Base-by-base conservation (phyloP, 164 flowering plant species). In the Aristolochia californica region DNA sequence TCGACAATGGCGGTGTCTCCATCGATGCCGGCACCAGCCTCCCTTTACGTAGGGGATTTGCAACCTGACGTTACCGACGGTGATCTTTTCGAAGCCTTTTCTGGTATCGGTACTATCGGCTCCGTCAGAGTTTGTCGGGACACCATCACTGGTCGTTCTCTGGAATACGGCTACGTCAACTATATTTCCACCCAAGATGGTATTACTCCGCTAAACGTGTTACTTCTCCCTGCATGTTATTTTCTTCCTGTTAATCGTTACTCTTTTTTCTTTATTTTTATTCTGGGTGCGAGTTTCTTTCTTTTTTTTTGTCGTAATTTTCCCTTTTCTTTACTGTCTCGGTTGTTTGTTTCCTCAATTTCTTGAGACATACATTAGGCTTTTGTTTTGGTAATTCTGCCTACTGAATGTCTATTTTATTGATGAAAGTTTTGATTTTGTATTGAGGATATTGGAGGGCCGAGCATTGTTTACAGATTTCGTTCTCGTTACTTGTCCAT, bases 21-120 rank as follows among this genome's bases (percentile, higher is more conserved):
- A 52, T 28, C 73, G 55, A 65, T 59, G 12, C 67, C 69, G n/a
- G 65, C 72, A 5, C 74, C 83, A 34, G 78, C 75, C 23, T 78
- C 93, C 24, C 77, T 91, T 0, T 88, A 88, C 78, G 87, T 88
- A 27, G 98, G 98, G 0, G 98, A 91, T 72, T 75, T 91, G 45
- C 84, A 80, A 38, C 81, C 76, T 1, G 83, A 81, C 47, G 71
- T 84, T n/a, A 71, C 75, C 1, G 95, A 91, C 13, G 74, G 66
- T 1, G 56, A 68, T 51, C 77, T 91, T 10, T 59, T 55, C 45
- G 82, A 86, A 0, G 75, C 72, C 2, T 91, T 88, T 71, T 56
- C 71, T 13, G 75, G 60, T 43, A 66, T 74, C 60, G 71, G 72
- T 13, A 56, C 58, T 62, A 64, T 88, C 14, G 62, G 75, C 20